Base-by-base conservation (phyloP, 306 rosid genomes). In the Dryas octopetala region DNA sequence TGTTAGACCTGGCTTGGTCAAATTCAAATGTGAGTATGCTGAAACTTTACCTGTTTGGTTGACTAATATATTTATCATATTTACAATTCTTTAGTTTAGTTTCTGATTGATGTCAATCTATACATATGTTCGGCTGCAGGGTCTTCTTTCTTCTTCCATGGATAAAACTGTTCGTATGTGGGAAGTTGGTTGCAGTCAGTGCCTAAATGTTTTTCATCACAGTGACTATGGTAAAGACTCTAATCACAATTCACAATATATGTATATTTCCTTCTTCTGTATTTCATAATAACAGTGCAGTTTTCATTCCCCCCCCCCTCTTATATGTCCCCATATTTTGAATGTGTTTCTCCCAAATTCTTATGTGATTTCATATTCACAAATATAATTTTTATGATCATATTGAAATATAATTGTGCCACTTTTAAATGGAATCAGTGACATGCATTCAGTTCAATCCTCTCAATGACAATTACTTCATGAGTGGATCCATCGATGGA, bases 371-470 rank as follows among this genome's bases (percentile, higher is more conserved):
- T 70, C 3, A 62, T 51, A 50, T 74, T 47, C n/a, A 65, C 32
- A 40, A 68, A 54, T 57, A 0, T 75, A 47, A 63, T 55, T 68
- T 32, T 32, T 32, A 2, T 32, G 38, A 32, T 32, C 38, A 32
- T 32, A 32, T 32, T 69, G 43, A 40, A 68, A 54, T 57, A 0
- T 75, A 47, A 63, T 55, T 68, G 11, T 60, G n/a, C 26, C 63
- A 53, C 70, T 58, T 4, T 63, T 74, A 44, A 5, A 59, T 87
- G 85, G 76, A 68, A 83, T 54, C 85, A 92, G 97, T 91, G 82
- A 91, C 97, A 4, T 95, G 99, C 85, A 79, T 89, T 81, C 93
- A 95, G 67, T 90, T 91, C 93, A 95, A 90, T 70, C 99, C 99
- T 3, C 76, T 85, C 45, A 82, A 89, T 68, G 89, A 81, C 73